Evolutionary conservation across 2,329 filamentous ascomycete genomes (phyloP), one percentile per base, ranked within the genome.

Genomic region (Paracoccidioides brasiliensis): DNA sequence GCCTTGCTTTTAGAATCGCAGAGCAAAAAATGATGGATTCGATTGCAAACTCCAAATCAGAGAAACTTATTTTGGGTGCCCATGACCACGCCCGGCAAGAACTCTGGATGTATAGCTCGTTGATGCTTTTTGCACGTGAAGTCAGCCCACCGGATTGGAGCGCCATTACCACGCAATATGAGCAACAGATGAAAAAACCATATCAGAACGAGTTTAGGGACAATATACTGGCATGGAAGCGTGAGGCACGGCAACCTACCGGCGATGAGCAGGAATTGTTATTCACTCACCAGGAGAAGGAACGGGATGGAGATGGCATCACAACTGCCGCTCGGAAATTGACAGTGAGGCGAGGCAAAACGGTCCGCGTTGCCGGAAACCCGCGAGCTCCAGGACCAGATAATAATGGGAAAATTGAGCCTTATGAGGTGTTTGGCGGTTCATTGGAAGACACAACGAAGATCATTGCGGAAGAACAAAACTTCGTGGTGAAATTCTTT

Each of bases 401-500:
- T 65, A 70, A 72, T 49, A 82, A 85, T 61, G 83, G 81, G 54
- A 82, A 83, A 63, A 79, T 86, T 56, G 78, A 86, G 61, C 82
- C 88, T 0, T 91, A 84, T 62, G 90, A 95, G 69, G 82, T 88
- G 2, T 95, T 97, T 69, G 78, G 82, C 0, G 84, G 83, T 41
- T 82, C 88, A 10, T 73, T 96, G 58, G 86, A 93, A 56, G 89
- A 96, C 64, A 81, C 93, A 60, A 74, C 90, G 46, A 88, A 86
- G 5, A 78, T 95, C 55, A 83, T 96, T 57, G 84, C 89, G 62
- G 90, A 91, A 69, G 93, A 98, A 71, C 91, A 98, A 69, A 97
- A 96, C 67, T 98, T 97, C 67, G 78, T 96, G 51, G 84, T 95
- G n/a, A 89, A 95, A 63, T 93, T 96, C 69, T 97, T 97, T 78